Conservation (phyloP, 495 filamentous ascomycete genomes). For the Xylaria bambusicola region DNA sequence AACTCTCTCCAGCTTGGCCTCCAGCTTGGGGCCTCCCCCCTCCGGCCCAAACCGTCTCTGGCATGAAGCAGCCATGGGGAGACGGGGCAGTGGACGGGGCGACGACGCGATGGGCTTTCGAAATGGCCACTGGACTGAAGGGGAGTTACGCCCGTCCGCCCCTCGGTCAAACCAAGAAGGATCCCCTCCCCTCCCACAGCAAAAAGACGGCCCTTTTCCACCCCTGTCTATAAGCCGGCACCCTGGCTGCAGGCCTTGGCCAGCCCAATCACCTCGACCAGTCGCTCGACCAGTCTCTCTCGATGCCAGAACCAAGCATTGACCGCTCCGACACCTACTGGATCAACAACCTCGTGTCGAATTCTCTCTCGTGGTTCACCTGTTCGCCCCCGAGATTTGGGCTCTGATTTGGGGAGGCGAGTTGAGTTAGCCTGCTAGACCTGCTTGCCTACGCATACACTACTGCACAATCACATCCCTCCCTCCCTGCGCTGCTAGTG, state of each 20-base stretch:
- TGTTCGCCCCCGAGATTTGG: slow-evolving; percentile 13
- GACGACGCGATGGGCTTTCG: too few relatives aligned
- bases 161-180: slow-evolving; percentile 33
- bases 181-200: slow-evolving; percentile 25
- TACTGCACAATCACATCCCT: too few relatives aligned
- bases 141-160: slow-evolving; percentile 12
- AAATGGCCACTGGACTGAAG: too few relatives aligned
- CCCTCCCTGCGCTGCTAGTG: too few relatives aligned
- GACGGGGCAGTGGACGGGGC: too few relatives aligned
- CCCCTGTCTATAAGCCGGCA: slow-evolving; percentile 30
- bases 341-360: slow-evolving; percentile 29
- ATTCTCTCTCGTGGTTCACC: slow-evolving; percentile 20
- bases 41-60: too few relatives aligned
- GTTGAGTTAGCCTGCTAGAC: too few relatives aligned
- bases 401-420: too few relatives aligned
- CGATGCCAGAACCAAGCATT: slow-evolving; percentile 26
- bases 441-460: too few relatives aligned
- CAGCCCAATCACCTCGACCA: slow-evolving; percentile 28
- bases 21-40: slow-evolving; percentile 21
- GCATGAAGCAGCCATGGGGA: too few relatives aligned
- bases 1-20: slow-evolving; percentile 31
- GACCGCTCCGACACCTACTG: slow-evolving; percentile 21
- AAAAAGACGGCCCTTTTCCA: slow-evolving; percentile 36
- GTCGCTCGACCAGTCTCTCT: background rate
- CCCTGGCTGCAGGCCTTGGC: slow-evolving; percentile 25